Base-by-base conservation (phyloP, 2,329 filamentous ascomycete genomes). In the Helotiales sp. region DNA sequence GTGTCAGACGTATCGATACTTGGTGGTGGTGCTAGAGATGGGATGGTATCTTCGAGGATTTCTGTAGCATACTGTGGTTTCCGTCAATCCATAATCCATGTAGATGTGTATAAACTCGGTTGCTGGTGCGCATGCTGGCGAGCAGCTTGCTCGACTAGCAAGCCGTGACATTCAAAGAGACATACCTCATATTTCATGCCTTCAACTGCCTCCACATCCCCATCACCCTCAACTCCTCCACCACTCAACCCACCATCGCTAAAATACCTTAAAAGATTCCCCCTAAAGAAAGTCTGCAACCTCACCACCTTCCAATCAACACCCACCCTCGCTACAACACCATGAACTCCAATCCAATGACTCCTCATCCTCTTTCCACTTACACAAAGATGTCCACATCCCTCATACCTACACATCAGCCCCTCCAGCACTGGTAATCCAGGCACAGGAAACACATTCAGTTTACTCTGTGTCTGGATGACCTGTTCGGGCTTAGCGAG, bases 361-460 rank as follows among this genome's bases (percentile, higher is more conserved):
- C 65, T 69, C 60, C 75, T 76, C 77, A 78, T 79, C 6, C 77
- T 71, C 67, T 79, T 79, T n/a, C 52, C 69, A 0, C 76, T 73
- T 1, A 73, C 64, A 60, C 76, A 78, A 2, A 78, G 70, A 67
- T 78, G 73, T 7, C 52, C 20, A 52, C 77, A 79, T 8, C 68
- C 67, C 1, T 67, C 10, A 28, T 69, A 70, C 30, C 34, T 55
- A 69, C 75, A 78, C 49, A 37, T 49, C 26, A 75, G 49, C 2
- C 77, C 77, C 28, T 74, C 66, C 17, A 74, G 64, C 6, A 77
- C 63, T 1, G 73, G 75, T 15, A 78, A 54, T 13, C 69, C 64
- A 2, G 72, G 70, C 6, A 78, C 69, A 7, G 77, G 77, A 40
- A 76, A 77, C 7, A 77, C 66, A 10, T 68, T 32, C n/a, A 68